Conservation (phyloP, 2,329 filamentous ascomycete species). For the Trichophyton rubrum region DNA sequence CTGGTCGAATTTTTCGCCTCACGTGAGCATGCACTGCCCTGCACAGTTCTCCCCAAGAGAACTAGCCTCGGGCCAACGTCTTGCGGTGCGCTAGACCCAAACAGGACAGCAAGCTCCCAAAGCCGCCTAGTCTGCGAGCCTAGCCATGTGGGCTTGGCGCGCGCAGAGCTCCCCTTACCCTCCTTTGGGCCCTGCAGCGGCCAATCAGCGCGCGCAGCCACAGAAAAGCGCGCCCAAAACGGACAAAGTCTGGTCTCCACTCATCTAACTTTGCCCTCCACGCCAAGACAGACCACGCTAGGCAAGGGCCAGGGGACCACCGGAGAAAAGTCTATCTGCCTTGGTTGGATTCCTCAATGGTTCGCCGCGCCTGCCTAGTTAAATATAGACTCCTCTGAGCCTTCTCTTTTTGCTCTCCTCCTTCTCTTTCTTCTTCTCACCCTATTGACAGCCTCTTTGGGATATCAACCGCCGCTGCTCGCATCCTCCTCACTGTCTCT, state of each 20-base stretch:
- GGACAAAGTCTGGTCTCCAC: too few relatives aligned
- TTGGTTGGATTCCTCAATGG: too few relatives aligned
- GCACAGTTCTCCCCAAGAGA: neutral
- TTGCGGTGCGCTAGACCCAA: neutral
- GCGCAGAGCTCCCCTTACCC: neutral
- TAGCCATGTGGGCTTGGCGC: neutral
- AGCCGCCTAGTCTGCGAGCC: neutral
- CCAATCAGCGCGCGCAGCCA: too few relatives aligned
- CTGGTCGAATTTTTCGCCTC: neutral
- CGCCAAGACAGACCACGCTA: neutral
- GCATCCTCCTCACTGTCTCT: too few relatives aligned
- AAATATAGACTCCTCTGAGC: slow-evolving; percentile 8
- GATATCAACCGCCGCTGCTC: too few relatives aligned
- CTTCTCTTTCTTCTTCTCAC: slow-evolving; percentile 5
- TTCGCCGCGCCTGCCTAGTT: slow-evolving; percentile 7
- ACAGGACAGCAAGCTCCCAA: neutral
- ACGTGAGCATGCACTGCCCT: neutral
- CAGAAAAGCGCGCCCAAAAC: too few relatives aligned
- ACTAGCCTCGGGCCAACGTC: neutral
- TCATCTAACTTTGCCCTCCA: neutral
- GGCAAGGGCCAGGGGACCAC: neutral
- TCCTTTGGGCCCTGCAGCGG: neutral
- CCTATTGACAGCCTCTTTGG: neutral
- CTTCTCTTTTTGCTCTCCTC: slow-evolving; percentile 8
- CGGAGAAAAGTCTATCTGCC: neutral